These are phyloP conservation scores for Diaporthe sp. DNA, from an alignment of 2,329 filamentous ascomycete species.

Conservation along the genomic window DNA sequence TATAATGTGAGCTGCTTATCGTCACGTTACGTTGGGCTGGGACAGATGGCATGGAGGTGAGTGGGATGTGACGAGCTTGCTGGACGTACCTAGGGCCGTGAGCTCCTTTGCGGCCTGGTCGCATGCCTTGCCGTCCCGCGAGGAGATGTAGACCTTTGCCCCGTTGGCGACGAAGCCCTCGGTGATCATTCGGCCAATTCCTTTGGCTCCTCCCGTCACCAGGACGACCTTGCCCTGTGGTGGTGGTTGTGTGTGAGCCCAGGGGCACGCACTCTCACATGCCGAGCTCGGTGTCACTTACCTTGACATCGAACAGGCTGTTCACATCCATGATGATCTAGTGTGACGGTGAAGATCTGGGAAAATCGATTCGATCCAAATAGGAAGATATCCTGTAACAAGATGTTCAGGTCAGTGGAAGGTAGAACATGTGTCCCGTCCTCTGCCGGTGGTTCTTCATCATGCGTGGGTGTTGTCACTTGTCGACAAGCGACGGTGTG, in stretches of 20 bases:
- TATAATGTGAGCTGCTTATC: too few relatives aligned
- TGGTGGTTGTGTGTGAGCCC: constrained; percentile 25
- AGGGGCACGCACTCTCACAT: background rate
- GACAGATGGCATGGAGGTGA: too few relatives aligned
- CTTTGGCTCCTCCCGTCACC: constrained; percentile 71
- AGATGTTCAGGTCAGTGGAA: background rate
- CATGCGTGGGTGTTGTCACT: background rate
- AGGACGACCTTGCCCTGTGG: constrained; percentile 69
- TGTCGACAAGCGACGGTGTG: background rate
- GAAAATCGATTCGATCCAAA: rapidly evolving
- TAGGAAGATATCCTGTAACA: background rate
- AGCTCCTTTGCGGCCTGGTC: constrained; percentile 69
- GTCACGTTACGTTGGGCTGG: too few relatives aligned
- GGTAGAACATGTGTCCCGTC: background rate
- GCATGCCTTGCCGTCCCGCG: constrained; percentile 72
- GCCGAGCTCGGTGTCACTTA: constrained; percentile 48
- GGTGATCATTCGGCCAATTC: constrained; percentile 78
- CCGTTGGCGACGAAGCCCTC: constrained; percentile 76
- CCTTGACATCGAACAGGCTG: constrained; percentile 72
- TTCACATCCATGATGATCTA: constrained; percentile 61
- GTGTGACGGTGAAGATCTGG: background rate
- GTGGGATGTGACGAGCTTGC: too few relatives aligned
- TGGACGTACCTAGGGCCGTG: constrained; percentile 62
- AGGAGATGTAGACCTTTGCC: constrained; percentile 76
- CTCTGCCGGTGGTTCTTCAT: background rate